Percentiles rank a stretch among this genome's conserved stretches.
Evolutionary conservation across 192 early-diverging fungal species (phyloP).

Genomic region (Chytriomyces confervae): DNA sequence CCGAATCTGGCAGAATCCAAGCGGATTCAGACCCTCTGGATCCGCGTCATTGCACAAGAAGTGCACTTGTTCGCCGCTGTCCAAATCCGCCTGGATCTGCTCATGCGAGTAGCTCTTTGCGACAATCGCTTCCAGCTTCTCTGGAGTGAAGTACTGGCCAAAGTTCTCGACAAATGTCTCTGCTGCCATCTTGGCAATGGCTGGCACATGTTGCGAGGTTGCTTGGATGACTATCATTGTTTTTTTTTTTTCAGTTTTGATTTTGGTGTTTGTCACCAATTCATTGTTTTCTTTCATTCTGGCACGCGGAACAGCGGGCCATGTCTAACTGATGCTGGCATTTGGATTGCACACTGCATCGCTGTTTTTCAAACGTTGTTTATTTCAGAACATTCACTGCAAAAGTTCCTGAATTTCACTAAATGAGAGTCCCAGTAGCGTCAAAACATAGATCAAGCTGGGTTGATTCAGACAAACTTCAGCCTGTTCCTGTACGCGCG

Average conservation of each 20-base stretch:
- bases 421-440: constrained; percentile 77
- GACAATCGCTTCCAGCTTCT: not conserved
- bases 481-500: constrained; percentile 91
- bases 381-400: too few species aligned
- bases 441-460: constrained; percentile 87
- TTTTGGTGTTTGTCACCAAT: too few species aligned
- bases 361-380: too few species aligned
- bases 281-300: too few species aligned
- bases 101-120: not conserved
- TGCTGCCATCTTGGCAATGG: not conserved
- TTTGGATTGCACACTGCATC: too few species aligned
- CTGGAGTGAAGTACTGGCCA: not conserved
- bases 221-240: too few species aligned
- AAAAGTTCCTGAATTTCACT: not conserved
- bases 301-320: too few species aligned
- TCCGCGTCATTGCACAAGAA: constrained; percentile 6
- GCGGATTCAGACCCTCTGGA: not conserved
- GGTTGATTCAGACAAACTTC: constrained; percentile 90
- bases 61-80: not conserved
- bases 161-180: constrained; percentile 10
- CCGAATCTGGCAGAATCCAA: not conserved
- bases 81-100: not conserved
- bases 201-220: not conserved
- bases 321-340: too few species aligned
- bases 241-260: too few species aligned